phyloP scores from a whole-genome alignment of 768 basidiomycete genomes.

The Dendrothele bispora region DNA sequence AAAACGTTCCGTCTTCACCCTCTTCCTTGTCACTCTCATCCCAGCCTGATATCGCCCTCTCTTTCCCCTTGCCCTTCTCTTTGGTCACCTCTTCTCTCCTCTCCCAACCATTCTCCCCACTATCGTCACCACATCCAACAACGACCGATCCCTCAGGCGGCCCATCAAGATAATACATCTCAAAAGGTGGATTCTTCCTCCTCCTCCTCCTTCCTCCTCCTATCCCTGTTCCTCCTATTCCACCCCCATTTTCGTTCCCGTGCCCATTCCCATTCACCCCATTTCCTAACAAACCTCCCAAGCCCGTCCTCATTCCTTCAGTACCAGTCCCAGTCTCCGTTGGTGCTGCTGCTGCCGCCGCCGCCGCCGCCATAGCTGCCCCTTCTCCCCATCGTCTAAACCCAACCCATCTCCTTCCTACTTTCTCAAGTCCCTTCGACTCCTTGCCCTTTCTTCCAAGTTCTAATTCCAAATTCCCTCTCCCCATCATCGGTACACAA shows the following conservation, averaged over 20 bases:
- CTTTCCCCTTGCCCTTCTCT: slow-evolving; percentile 5
- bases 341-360: no score
- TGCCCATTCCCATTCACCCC: background rate
- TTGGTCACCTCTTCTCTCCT: slow-evolving; percentile 14
- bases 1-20: background rate
- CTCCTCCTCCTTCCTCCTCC: background rate
- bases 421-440: background rate
- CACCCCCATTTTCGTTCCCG: background rate
- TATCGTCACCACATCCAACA: background rate
- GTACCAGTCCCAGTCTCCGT: background rate
- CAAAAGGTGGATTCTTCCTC: background rate
- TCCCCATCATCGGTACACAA: slow-evolving; percentile 57
- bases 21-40: slow-evolving; percentile 1
- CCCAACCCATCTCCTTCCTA: slow-evolving; percentile 2
- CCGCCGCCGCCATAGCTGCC: background rate
- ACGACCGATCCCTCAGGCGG: slow-evolving; percentile 6
- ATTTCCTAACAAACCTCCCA: background rate
- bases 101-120: background rate
- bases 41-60: background rate
- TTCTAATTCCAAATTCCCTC: slow-evolving; percentile 33
- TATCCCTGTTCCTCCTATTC: no score
- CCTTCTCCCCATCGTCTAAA: slow-evolving; percentile 1
- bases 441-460: background rate
- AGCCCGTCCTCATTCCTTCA: background rate
- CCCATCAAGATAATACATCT: slow-evolving; percentile 7